Conservation (phyloP, 108 stramenopile genomes). For the Skeletonema tropicum region DNA sequence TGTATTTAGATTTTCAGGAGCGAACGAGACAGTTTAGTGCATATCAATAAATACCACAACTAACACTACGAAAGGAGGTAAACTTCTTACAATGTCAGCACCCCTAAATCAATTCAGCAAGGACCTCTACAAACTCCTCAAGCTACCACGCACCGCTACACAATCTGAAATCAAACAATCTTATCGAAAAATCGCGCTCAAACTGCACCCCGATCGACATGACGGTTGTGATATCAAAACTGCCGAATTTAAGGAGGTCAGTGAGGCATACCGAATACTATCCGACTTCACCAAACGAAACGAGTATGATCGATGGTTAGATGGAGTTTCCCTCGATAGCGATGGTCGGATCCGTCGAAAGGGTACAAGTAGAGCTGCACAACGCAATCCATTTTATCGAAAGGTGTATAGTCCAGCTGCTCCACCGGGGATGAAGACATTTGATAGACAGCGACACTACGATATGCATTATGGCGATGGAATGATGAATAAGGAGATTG, state of each 20-base stretch:
- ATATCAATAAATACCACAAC: too few relatives aligned
- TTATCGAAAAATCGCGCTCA: constrained; percentile 74
- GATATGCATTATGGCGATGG: constrained; percentile 92
- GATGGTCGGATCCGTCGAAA: constrained; percentile 23
- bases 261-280: constrained; percentile 79
- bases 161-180: constrained; percentile 74
- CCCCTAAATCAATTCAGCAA: constrained; percentile 30
- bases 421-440: constrained; percentile 77
- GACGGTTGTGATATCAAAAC: constrained; percentile 61
- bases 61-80: too few relatives aligned
- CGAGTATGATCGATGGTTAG: constrained; percentile 55
- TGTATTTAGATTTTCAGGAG: too few relatives aligned
- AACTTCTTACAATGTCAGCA: constrained; percentile 6
- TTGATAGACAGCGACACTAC: constrained; percentile 75
- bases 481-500: constrained; percentile 78
- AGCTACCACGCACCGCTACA: constrained; percentile 62
- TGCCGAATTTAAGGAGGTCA: constrained; percentile 66
- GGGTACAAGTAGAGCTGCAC: constrained; percentile 49
- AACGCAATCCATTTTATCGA: constrained; percentile 67
- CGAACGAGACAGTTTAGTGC: too few relatives aligned
- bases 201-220: constrained; percentile 77
- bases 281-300: constrained; percentile 41
- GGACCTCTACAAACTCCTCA: constrained; percentile 53
- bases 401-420: constrained; percentile 81
- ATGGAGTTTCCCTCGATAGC: constrained; percentile 14